Evolutionary conservation across 148 eudicot species (phyloP).

Genomic region (Arctostaphylos glauca): DNA sequence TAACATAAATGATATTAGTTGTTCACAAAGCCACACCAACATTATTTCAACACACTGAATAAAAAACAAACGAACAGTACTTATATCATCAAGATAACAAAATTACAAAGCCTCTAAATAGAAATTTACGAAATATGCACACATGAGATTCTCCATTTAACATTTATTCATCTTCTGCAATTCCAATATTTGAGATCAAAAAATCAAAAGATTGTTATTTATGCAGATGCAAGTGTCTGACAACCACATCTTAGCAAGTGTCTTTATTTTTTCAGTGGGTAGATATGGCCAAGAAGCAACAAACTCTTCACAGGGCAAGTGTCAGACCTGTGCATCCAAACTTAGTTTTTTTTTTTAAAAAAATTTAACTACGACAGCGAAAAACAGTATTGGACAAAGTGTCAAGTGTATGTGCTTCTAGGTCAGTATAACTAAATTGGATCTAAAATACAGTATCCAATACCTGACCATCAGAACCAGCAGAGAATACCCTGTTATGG

Average conservation of each 20-base stretch:
- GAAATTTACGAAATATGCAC: background rate
- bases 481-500: constrained; percentile 82
- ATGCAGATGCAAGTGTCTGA: background rate
- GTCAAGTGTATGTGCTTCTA: background rate
- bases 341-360: background rate
- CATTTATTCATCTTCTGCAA: background rate
- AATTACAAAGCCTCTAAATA: background rate
- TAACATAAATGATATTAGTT: background rate
- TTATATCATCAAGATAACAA: background rate
- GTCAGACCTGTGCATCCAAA: background rate
- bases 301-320: background rate
- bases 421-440: background rate
- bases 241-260: background rate
- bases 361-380: background rate
- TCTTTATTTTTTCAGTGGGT: background rate
- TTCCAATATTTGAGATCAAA: background rate
- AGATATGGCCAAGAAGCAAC: background rate
- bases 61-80: background rate
- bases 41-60: background rate
- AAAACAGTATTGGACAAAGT: background rate
- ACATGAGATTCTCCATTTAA: background rate
- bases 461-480: constrained; percentile 98
- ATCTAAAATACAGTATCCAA: constrained; percentile 10
- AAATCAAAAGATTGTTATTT: background rate
- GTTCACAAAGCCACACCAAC: background rate